phyloP scores from a whole-genome alignment of 805 yeast species.

The Hermanozyma aechmeae region DNA sequence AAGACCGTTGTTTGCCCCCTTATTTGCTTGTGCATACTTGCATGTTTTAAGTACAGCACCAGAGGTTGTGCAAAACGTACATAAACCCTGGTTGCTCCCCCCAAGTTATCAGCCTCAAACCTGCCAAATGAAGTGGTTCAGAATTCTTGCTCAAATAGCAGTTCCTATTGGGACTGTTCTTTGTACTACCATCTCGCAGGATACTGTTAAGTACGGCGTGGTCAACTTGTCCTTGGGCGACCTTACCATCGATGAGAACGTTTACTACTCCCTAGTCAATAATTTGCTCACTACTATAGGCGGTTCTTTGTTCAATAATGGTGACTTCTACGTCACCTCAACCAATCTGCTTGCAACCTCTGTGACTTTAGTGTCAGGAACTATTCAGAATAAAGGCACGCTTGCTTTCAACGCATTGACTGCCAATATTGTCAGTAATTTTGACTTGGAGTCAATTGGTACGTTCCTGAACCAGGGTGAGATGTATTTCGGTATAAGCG shows the following conservation, averaged over 20 bases:
- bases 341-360: constrained; percentile 1
- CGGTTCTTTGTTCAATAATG: constrained; percentile 13
- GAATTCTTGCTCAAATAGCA: no score
- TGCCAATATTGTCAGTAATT: constrained; percentile 10
- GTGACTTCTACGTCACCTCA: constrained; percentile 16
- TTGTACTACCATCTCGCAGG: no score
- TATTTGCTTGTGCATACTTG: no score
- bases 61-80: no score
- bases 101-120: no score
- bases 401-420: constrained; percentile 14
- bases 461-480: constrained; percentile 15
- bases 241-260: constrained; percentile 11
- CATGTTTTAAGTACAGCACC: no score
- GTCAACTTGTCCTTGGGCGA: no score
- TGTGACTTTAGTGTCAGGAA: constrained; percentile 2
- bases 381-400: constrained; percentile 11
- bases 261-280: constrained; percentile 17
- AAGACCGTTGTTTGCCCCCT: no score
- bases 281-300: constrained; percentile 12
- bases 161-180: no score
- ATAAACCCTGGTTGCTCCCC: no score
- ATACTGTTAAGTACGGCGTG: no score
- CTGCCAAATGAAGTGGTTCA: no score
- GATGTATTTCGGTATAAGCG: constrained; percentile 12
- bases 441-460: constrained; percentile 7